phyloP scores from a whole-genome alignment of 805 yeast genomes.

The Vanderwaltozyma tropicalis region DNA sequence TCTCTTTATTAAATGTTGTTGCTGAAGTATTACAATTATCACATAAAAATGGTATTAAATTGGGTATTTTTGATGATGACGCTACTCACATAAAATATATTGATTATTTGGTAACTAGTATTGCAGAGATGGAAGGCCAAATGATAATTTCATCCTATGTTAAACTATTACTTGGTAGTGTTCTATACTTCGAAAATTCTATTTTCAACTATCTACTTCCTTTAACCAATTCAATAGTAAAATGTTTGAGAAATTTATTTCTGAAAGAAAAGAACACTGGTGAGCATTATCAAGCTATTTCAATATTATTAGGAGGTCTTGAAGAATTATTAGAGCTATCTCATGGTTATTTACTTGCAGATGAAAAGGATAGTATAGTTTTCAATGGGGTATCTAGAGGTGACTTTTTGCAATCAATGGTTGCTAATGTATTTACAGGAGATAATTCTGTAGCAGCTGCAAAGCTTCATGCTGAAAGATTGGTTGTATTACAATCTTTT shows the following conservation, averaged over 20 bases:
- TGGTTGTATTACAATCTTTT: slow-evolving; percentile 51
- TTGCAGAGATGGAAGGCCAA: slow-evolving; percentile 36
- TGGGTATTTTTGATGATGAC: slow-evolving; percentile 25
- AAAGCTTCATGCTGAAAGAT: slow-evolving; percentile 34
- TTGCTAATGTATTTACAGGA: slow-evolving; percentile 27
- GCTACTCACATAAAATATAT: slow-evolving; percentile 28
- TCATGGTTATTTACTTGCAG: slow-evolving; percentile 42
- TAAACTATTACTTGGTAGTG: slow-evolving; percentile 39
- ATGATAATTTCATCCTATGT: slow-evolving; percentile 28
- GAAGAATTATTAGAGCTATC: slow-evolving; percentile 54
- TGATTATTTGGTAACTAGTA: slow-evolving; percentile 40
- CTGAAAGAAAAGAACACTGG: slow-evolving; percentile 21
- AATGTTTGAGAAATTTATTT: slow-evolving; percentile 18
- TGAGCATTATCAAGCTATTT: slow-evolving; percentile 37
- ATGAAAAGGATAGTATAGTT: slow-evolving; percentile 20
- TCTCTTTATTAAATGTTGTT: slow-evolving; percentile 24
- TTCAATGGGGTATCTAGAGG: slow-evolving; percentile 9
- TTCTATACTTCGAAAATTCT: slow-evolving; percentile 39
- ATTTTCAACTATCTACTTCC: slow-evolving; percentile 47
- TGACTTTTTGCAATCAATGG: slow-evolving; percentile 27
- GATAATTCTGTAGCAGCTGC: slow-evolving; percentile 32
- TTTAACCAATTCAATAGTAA: slow-evolving; percentile 37
- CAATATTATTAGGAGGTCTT: slow-evolving; percentile 43
- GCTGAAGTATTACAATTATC: slow-evolving; percentile 25
- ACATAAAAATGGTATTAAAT: slow-evolving; percentile 22